Base-by-base conservation (phyloP, 345 rosid genomes). In the Gossypium australe region DNA sequence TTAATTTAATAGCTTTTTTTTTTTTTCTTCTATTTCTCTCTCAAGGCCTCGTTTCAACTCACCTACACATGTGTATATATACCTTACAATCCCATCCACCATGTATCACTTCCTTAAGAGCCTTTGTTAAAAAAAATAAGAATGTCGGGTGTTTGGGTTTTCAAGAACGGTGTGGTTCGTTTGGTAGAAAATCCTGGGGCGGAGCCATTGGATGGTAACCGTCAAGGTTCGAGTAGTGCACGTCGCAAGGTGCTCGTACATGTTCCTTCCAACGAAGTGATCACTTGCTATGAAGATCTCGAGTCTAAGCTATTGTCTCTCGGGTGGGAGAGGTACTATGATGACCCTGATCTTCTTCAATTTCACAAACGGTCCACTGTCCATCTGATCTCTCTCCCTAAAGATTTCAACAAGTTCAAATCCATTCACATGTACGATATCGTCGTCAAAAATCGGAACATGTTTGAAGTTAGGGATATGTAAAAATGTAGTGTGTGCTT, bases 141-240 rank as follows among this genome's bases (percentile, higher is more conserved):
- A 75, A 93, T 93, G 98, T 85, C 97, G 0, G 98, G 97, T 6
- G 94, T 90, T 56, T 93, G 98, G 98, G 81, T 87, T 52, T 89
- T 93, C 86, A 84, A 81, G 76, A 83, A 90, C 74, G 95, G 95
- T 1, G 88, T 89, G 24, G 77, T 89, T 52, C 87, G 92, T 61
- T 78, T 85, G 4, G 93, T 83, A 47, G 90, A 85, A 83, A 86
- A 90, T 69, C 91, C 90, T 0, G 86, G 83, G 18, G 86, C 80
- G 0, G 97, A 87, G 49, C 59, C 78, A 2, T 18, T 61, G 41
- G 80, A 83, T 5, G 86, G 87, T 14, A 80, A 74, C 68, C 71
- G 83, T 27, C 77, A 70, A 70, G 62, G 83, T 24, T 76, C 85
- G 0, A 58, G 27, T 57, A 57, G 13, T 0, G 2, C 45, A 4